Evolutionary conservation across 2,329 filamentous ascomycete genomes (phyloP).

Genomic region (Hymenoscyphus repandus): DNA sequence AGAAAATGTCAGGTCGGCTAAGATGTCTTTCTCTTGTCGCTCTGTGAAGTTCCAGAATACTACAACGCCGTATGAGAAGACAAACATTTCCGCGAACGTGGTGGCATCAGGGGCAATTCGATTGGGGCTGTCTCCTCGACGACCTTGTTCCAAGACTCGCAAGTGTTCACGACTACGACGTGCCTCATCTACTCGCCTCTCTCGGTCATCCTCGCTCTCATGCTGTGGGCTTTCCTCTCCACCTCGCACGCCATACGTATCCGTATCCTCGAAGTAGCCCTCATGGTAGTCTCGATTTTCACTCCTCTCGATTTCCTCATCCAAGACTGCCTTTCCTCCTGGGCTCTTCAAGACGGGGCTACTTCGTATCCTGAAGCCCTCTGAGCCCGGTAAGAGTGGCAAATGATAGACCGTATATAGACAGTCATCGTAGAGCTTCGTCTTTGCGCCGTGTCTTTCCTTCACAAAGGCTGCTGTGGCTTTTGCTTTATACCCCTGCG

Average conservation of each 20-base stretch:
- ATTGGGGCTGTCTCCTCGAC: constrained; percentile 45
- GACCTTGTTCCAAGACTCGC: constrained; percentile 32
- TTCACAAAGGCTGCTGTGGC: constrained; percentile 84
- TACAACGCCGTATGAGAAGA: constrained; percentile 94
- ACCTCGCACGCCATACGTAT: constrained; percentile 48
- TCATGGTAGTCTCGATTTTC: constrained; percentile 86
- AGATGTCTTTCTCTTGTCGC: constrained; percentile 89
- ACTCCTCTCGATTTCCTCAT: constrained; percentile 93
- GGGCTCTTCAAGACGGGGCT: constrained; percentile 89
- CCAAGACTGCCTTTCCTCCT: constrained; percentile 85
- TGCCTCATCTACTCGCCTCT: constrained; percentile 28
- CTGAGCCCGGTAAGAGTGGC: constrained; percentile 76
- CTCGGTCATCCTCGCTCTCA: constrained; percentile 33
- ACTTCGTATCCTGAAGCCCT: constrained; percentile 83
- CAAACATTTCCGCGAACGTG: constrained; percentile 88
- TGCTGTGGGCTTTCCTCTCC: constrained; percentile 41
- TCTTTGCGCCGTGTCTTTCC: constrained; percentile 81
- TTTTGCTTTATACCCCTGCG: constrained; percentile 86
- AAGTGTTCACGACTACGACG: constrained; percentile 32
- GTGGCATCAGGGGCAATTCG: constrained; percentile 66
- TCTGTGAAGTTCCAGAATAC: constrained; percentile 99
- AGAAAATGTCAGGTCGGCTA: constrained; percentile 90
- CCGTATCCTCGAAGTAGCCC: constrained; percentile 74
- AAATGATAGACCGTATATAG: constrained; percentile 93
- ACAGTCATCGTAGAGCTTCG: constrained; percentile 97